phyloP scores from a whole-genome alignment of 495 filamentous ascomycete genomes.

The Xylona heveae region DNA sequence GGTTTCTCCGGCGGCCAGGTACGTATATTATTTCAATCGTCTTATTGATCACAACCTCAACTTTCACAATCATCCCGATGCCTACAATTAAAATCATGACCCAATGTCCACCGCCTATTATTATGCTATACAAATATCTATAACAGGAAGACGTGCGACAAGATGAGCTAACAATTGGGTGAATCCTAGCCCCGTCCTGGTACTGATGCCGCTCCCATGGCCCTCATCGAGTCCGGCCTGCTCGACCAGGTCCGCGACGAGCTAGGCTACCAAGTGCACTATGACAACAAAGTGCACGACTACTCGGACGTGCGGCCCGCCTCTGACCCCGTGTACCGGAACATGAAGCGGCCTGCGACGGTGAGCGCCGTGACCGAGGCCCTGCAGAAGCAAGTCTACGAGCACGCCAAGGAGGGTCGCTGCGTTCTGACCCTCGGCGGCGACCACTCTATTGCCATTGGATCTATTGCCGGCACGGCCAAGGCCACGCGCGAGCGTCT shows the following conservation, averaged over 20 bases:
- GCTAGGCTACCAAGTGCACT: constrained; percentile 68
- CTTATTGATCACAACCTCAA: not conserved
- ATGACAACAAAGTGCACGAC: constrained; percentile 64
- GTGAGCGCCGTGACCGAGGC: constrained; percentile 72
- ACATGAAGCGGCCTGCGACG: constrained; percentile 82
- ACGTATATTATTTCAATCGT: constrained; percentile 11
- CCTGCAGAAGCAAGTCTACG: constrained; percentile 69
- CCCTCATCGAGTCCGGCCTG: constrained; percentile 74
- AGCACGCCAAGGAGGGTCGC: constrained; percentile 63
- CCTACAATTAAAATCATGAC: no score
- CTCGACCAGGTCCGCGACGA: constrained; percentile 66
- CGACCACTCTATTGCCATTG: constrained; percentile 93
- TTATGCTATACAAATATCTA: not conserved
- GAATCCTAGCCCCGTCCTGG: constrained; percentile 64
- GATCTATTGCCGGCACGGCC: constrained; percentile 65
- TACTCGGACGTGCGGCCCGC: constrained; percentile 59
- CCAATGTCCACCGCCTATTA: constrained; percentile 1
- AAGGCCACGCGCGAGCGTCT: constrained; percentile 69
- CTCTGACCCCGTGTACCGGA: constrained; percentile 54
- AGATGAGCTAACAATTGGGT: constrained; percentile 4
- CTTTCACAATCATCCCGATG: constrained; percentile 3
- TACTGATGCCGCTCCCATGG: constrained; percentile 81
- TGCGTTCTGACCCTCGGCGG: constrained; percentile 86
- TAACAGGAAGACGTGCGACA: no score
- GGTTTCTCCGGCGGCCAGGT: constrained; percentile 97